Percentiles rank a stretch among this genome's conserved stretches.
Conservation (phyloP, 2,329 filamentous ascomycete genomes). For the Penicillium sp. region DNA sequence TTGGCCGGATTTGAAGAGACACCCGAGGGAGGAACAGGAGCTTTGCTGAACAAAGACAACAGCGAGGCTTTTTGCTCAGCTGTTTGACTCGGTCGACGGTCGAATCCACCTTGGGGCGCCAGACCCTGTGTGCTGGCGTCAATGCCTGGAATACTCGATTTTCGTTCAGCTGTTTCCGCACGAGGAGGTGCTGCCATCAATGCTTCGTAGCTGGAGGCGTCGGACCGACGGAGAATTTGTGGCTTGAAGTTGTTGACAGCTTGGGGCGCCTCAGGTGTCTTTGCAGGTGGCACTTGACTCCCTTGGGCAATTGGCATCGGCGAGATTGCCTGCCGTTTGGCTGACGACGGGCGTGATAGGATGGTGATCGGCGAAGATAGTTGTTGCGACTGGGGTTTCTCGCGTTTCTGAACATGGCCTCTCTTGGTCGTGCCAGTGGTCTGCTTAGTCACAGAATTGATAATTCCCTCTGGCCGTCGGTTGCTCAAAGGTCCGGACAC, state of each 20-base stretch:
- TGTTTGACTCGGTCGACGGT: constrained; percentile 43
- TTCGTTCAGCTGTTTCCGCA: constrained; percentile 9
- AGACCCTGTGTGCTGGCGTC: constrained; percentile 14
- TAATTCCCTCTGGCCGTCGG: constrained; percentile 37
- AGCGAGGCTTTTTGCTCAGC: constrained; percentile 48
- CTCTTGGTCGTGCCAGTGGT: constrained; percentile 25
- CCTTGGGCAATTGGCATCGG: constrained; percentile 13
- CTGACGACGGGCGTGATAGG: constrained; percentile 34
- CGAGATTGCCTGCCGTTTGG: constrained; percentile 27
- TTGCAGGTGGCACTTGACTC: constrained; percentile 14
- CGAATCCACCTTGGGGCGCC: constrained; percentile 26
- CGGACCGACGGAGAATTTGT: constrained; percentile 52
- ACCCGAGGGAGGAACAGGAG: constrained; percentile 27
- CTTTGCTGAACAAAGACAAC: constrained; percentile 62
- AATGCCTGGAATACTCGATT: constrained; percentile 13
- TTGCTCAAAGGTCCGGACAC: constrained; percentile 41
- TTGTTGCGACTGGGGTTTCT: constrained; percentile 21
- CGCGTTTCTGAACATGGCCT: constrained; percentile 21
- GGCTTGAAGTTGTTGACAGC: constrained; percentile 50
- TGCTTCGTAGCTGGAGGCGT: constrained; percentile 35
- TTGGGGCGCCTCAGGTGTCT: constrained; percentile 29
- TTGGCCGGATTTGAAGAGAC: constrained; percentile 22
- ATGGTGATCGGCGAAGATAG: constrained; percentile 39
- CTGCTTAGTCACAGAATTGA: constrained; percentile 26
- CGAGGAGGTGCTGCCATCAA: constrained; percentile 19